Evolutionary conservation across 768 basidiomycete genomes (phyloP).

Genomic region (Lentinula detonsa): DNA sequence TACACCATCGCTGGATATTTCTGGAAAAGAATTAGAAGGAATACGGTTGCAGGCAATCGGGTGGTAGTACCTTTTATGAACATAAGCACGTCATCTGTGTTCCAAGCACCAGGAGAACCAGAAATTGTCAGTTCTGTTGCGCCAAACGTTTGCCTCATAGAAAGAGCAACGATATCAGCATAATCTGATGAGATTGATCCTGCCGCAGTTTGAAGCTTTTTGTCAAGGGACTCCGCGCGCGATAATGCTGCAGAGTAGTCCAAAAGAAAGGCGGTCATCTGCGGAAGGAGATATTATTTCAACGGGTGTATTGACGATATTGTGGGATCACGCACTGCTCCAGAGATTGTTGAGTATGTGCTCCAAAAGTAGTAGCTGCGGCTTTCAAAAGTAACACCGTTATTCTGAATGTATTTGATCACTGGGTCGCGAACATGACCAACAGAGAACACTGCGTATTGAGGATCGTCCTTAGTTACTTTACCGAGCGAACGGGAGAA

Average conservation of each 20-base stretch:
- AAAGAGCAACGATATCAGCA: conserved; percentile 25
- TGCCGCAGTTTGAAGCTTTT: conserved; percentile 21
- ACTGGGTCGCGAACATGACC: conserved; percentile 32
- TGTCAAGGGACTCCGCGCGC: conserved; percentile 25
- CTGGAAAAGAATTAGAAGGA: conserved; percentile 15
- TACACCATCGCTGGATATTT: conserved; percentile 31
- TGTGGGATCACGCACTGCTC: conserved; percentile 22
- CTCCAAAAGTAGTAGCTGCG: conserved; percentile 35
- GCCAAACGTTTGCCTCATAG: conserved; percentile 28
- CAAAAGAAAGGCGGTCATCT: conserved; percentile 28
- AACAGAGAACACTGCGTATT: conserved; percentile 29
- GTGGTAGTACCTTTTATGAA: conserved; percentile 39
- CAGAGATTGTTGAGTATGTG: conserved; percentile 19
- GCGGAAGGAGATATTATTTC: conserved; percentile 11
- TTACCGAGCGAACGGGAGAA: conserved; percentile 41
- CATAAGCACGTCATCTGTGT: conserved; percentile 34
- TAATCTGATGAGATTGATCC: conserved; percentile 22
- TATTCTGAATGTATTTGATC: conserved; percentile 21
- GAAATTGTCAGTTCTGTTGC: conserved; percentile 37
- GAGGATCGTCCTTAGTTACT: conserved; percentile 19
- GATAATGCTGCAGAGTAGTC: conserved; percentile 22
- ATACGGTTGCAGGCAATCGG: neutral
- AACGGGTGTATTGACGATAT: neutral
- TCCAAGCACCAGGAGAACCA: conserved; percentile 22
- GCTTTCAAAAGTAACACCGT: conserved; percentile 15